Evolutionary conservation across 352 stramenopile genomes (phyloP), one percentile per base, ranked within the genome.

Genomic region (Aphanomyces astaci): DNA sequence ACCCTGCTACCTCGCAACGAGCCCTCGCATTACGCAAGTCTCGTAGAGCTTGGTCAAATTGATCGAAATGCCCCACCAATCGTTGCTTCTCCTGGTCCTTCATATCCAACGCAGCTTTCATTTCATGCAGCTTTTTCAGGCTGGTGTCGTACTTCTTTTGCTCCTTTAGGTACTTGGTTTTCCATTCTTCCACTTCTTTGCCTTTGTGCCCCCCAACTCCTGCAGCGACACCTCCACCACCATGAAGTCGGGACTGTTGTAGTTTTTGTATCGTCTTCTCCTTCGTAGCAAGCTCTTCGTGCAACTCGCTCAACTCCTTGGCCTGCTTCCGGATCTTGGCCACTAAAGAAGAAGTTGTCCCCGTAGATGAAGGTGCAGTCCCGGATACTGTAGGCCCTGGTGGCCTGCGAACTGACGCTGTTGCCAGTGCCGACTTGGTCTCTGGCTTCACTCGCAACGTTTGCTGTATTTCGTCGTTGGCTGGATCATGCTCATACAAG

Each of bases 241-340:
- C 13, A 17, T 36, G n/a, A 32, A 10, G 43, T 11, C 46, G 28
- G 39, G 43, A 15, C 4, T 74, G 65, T 2, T 90, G 76, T 1
- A 89, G 46, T 48, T 89, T 63, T 3, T 78, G 62, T 11, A 92
- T 71, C 22, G 75, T 53, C 3, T 79, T 48, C 19, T 79, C 78
- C 60, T 89, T 86, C 27, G 77, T 74, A 63, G 83, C 82, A 17
- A 92, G 73, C 53, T 87, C 70, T 63, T 92, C 82, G 56, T 92
- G 89, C 60, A 90, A 74, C 2, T 77, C 65, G 0, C 80, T 90
- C 52, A 92, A 76, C 70, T 92, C 84, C 54, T 73, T 72, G 10
- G 82, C 84, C 46, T 92, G 84, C 27, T 86, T 75, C 0, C 84
- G 74, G 32, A 92, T 72, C 65, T 91, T 92, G 71, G 88, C 89